phyloP scores from a whole-genome alignment of 345 rosid species.

The Corymbia maculata region DNA sequence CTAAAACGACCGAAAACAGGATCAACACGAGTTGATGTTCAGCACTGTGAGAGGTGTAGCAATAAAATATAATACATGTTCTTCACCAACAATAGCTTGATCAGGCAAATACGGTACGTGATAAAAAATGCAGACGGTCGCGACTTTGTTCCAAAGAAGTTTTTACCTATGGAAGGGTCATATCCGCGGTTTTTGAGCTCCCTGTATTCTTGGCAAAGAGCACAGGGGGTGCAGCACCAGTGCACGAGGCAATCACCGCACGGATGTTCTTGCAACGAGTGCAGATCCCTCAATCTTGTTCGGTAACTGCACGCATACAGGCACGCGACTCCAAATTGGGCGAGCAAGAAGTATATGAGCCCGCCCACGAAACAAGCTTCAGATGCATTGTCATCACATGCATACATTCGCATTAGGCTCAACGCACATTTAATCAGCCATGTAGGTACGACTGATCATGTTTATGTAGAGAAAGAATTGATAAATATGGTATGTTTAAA shows the following conservation, averaged over 20 bases:
- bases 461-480: background rate
- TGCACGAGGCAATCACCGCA: background rate
- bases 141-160: background rate
- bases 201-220: slow-evolving; percentile 3
- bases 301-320: background rate
- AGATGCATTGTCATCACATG: too few species aligned
- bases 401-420: background rate
- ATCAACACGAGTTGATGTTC: background rate
- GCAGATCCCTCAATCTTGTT: background rate
- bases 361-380: background rate
- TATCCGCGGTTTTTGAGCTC: background rate
- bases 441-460: background rate
- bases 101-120: background rate
- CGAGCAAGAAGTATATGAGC: background rate
- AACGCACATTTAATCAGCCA: background rate
- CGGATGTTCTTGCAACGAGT: background rate
- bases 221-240: background rate
- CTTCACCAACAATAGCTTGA: background rate
- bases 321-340: background rate
- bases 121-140: background rate
- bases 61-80: background rate
- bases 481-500: background rate
- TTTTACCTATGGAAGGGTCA: slow-evolving; percentile 1
- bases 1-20: background rate
- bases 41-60: background rate